Percentiles rank a stretch among this genome's conserved stretches.
phyloP scores from a whole-genome alignment of 192 early-diverging fungal species.

The Linnemannia zychae region DNA sequence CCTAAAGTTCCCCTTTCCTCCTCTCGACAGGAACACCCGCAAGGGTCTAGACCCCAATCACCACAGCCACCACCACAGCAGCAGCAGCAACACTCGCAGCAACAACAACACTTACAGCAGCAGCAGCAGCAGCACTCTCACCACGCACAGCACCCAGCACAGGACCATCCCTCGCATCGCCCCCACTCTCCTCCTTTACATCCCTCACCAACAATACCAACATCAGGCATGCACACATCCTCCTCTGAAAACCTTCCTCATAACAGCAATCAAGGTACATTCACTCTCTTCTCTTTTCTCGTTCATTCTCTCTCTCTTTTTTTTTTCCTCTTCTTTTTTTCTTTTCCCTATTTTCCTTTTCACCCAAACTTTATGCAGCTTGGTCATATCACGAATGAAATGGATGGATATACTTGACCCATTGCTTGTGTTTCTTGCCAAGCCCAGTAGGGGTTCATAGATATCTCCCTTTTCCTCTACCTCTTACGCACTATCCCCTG shows the following conservation, averaged over 20 bases:
- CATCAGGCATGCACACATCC: neutral
- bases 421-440: too few relatives aligned
- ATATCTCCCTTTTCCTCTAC: too few relatives aligned
- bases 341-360: neutral
- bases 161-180: conserved; percentile 4
- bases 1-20: conserved; percentile 1
- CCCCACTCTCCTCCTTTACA: neutral
- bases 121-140: neutral
- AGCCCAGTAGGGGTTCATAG: too few relatives aligned
- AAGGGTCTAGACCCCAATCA: conserved; percentile 8
- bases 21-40: neutral
- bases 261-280: neutral
- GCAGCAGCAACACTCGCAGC: too few relatives aligned
- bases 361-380: neutral
- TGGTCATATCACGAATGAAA: too few relatives aligned
- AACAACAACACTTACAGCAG: conserved; percentile 1
- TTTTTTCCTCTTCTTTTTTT: neutral
- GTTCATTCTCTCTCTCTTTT: neutral
- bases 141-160: conserved; percentile 5
- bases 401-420: too few relatives aligned
- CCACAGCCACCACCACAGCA: conserved; percentile 4
- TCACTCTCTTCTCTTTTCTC: neutral
- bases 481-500: too few relatives aligned
- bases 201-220: neutral
- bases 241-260: neutral